A percentile compares a stretch with the other conserved stretches of the same genome.
Conservation (phyloP, 495 filamentous ascomycete species). For the Tricharina praecox region DNA sequence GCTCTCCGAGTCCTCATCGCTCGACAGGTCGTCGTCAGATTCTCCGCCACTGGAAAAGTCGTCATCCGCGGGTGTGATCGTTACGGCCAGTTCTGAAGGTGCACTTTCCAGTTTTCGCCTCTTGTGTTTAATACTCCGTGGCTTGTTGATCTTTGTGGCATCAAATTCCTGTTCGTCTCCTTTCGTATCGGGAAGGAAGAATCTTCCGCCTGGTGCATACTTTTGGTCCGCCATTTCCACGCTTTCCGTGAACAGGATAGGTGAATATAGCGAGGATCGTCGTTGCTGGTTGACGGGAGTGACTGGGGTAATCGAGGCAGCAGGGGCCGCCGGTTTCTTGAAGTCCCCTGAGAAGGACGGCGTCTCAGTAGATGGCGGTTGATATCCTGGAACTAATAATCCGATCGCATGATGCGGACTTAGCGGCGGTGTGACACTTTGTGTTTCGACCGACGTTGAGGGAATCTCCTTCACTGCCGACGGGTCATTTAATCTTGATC, state of each 20-base stretch:
- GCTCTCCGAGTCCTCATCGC: too few relatives aligned
- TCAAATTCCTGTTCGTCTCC: slow-evolving; percentile 17
- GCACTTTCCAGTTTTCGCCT: slow-evolving; percentile 17
- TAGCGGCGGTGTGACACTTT: slow-evolving; percentile 19
- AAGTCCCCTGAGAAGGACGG: slow-evolving; percentile 17
- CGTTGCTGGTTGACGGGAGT: too few relatives aligned
- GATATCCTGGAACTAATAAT: slow-evolving; percentile 24
- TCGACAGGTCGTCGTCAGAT: slow-evolving; percentile 23
- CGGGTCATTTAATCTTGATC: neutral
- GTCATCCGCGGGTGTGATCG: slow-evolving; percentile 10
- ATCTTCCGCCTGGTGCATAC: slow-evolving; percentile 25
- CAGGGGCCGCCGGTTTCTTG: neutral
- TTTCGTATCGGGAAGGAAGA: slow-evolving; percentile 23
- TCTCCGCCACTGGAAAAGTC: slow-evolving; percentile 10
- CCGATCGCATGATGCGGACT: slow-evolving; percentile 24
- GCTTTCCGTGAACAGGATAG: slow-evolving; percentile 20
- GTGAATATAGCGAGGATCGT: slow-evolving; percentile 23
- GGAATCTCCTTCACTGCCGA: neutral
- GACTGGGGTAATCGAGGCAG: too few relatives aligned
- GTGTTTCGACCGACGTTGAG: neutral
- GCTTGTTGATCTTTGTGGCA: slow-evolving; percentile 2
- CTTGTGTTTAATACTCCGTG: slow-evolving; percentile 14
- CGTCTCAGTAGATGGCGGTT: slow-evolving; percentile 15
- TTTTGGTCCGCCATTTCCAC: slow-evolving; percentile 25
- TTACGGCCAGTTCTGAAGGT: slow-evolving; percentile 2